A percentile compares a stretch with the other conserved stretches of the same genome.
Evolutionary conservation across 2,329 filamentous ascomycete genomes (phyloP).

Genomic region (Verticillium tricorpus): DNA sequence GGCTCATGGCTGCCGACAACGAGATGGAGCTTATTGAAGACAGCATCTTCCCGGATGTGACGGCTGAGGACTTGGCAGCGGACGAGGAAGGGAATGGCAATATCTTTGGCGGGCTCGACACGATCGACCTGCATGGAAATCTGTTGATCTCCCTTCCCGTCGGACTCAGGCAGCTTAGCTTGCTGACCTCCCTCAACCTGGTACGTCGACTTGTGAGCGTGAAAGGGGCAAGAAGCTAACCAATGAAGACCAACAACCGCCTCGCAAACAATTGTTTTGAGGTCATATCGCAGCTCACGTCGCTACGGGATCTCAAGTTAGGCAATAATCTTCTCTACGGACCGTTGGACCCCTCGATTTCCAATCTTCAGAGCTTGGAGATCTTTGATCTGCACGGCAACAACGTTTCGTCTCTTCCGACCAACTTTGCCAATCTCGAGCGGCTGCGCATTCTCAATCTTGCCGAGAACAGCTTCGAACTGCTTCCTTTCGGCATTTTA

Average conservation of each 20-base stretch:
- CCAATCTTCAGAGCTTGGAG: conserved; percentile 65
- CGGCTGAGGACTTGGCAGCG: conserved; percentile 50
- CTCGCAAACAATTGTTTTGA: conserved; percentile 69
- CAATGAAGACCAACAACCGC: conserved; percentile 68
- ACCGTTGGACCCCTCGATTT: conserved; percentile 58
- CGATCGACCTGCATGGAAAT: conserved; percentile 84
- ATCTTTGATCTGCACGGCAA: conserved; percentile 80
- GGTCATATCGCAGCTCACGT: conserved; percentile 66
- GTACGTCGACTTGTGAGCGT: conserved; percentile 38
- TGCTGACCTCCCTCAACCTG: conserved; percentile 78
- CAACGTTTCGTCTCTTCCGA: conserved; percentile 66
- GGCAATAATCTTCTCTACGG: conserved; percentile 73
- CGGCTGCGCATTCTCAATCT: conserved; percentile 74
- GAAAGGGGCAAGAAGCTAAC: conserved; percentile 10
- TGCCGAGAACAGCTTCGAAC: conserved; percentile 70
- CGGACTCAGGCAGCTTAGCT: conserved; percentile 67
- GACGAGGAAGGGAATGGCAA: conserved; percentile 65
- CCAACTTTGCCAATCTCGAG: conserved; percentile 60
- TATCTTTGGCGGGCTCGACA: conserved; percentile 78
- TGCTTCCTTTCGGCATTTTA: conserved; percentile 66
- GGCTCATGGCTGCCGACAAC: conserved; percentile 85
- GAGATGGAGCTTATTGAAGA: conserved; percentile 73
- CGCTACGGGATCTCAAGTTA: conserved; percentile 75
- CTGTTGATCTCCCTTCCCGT: conserved; percentile 65
- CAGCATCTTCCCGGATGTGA: conserved; percentile 70